phyloP scores from a whole-genome alignment of 352 stramenopile genomes.

The Phytophthora brassicae region DNA sequence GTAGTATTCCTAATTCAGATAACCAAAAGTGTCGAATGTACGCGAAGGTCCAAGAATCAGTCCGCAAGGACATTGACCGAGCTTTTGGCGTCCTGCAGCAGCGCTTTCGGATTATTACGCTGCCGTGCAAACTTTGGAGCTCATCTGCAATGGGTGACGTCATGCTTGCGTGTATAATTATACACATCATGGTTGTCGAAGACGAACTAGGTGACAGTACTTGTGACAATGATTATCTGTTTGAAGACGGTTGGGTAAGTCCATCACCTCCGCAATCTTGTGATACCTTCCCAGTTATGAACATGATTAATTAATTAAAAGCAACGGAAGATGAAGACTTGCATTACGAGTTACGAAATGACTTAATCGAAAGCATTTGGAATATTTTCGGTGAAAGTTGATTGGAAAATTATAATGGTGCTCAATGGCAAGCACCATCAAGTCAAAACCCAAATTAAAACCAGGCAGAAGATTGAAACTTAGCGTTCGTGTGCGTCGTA shows the following conservation, averaged over 20 bases:
- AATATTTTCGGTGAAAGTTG: neutral
- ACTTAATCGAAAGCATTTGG: neutral
- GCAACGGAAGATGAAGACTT: neutral
- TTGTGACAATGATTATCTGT: neutral
- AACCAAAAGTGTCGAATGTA: neutral
- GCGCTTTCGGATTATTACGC: neutral
- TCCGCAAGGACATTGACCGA: neutral
- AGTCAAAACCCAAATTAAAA: neutral
- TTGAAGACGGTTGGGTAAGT: neutral
- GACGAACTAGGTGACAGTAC: conserved; percentile 1
- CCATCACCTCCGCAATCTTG: neutral
- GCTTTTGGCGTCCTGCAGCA: conserved; percentile 1
- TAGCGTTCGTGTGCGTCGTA: neutral
- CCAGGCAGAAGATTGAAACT: neutral
- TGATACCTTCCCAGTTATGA: neutral
- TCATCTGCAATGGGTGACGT: neutral
- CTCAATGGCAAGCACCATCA: neutral
- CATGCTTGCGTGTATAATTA: conserved; percentile 8
- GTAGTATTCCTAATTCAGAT: neutral
- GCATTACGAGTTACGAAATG: neutral
- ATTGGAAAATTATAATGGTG: neutral
- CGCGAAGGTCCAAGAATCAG: neutral
- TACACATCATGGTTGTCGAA: conserved; percentile 13
- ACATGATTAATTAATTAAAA: neutral
- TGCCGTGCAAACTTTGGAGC: neutral